Evolutionary conservation across 192 early-diverging fungal genomes (phyloP), one percentile per base, ranked within the genome.

Genomic region (Mortierella hygrophila): DNA sequence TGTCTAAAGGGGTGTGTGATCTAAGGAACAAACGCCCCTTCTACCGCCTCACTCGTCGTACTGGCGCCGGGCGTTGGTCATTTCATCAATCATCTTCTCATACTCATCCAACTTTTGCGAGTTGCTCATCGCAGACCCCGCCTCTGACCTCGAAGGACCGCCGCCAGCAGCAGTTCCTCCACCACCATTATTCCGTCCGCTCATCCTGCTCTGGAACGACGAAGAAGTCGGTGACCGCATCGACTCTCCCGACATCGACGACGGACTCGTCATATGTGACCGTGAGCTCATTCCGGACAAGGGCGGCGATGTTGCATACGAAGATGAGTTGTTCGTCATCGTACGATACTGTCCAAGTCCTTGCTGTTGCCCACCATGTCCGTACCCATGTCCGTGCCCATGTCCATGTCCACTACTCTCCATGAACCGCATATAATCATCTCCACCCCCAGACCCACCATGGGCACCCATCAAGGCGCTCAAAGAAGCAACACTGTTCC

Each of bases 31-130:
- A 26, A 57, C 55, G n/a, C n/a, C 55, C n/a, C 42, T 6, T 10
- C 21, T 16, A 18, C 47, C 15, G 8, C 37, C 32, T 20, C 55
- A 77, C 55, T 77, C 76, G 10, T 82, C 75, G 35, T 82, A 77
- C 7, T 73, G 70, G n/a, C 71, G 70, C 57, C 76, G 68, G 9
- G 72, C 72, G 35, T 75, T 83, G 15, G 82, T 75, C 72, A 83
- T 83, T 68, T 83, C 82, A 16, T 83, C 82, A 75, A 83, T 83
- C 76, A 83, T 63, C 26, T 78, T 83, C 54, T 83, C 82, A 57
- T 83, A 83, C 70, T 83, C 82, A 4, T 78, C 82, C 76, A 83
- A 38, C 35, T 78, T 83, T 29, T 83, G 76, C 6, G 77, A 78
- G 21, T 75, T 75, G n/a, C 72, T 74, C 70, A 82, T 38, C 32